Evolutionary conservation across 2,329 filamentous ascomycete genomes (phyloP), one percentile per base, ranked within the genome.

Genomic region (Acephala macrosclerotiorum): DNA sequence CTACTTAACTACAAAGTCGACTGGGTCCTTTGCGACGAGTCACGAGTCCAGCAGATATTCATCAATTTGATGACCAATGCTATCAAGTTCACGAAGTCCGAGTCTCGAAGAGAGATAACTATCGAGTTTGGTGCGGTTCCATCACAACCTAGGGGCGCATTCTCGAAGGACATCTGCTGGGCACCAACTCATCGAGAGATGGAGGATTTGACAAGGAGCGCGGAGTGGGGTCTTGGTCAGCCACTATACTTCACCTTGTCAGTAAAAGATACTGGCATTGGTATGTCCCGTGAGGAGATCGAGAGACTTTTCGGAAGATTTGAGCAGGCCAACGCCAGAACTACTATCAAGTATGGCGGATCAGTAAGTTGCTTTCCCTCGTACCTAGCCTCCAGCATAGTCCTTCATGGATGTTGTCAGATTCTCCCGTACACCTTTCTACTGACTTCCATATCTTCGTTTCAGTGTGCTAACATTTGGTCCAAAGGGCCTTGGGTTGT

Each of bases 51-150:
- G 60, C 92, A 96, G 77, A 90, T 95, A 0, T 82, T 94, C 6
- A 93, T 95, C 75, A 96, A 95, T 71, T 82, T 96, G 2, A 86
- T 92, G 18, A 92, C 91, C 3, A 95, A 95, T 72, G 91, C 91
- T 0, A 89, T 96, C 77, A 95, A 95, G 73, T 96, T 95, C 75
- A 96, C 92, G 0, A 89, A 87, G 49, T 83, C 83, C 0, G 87
- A 89, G 20, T 82, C 82, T 16, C 85, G 81, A 11, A 84, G 89
- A 7, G 85, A 86, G 51, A 83, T 88, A 42, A 79, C 78, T 1
- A 79, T 87, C 0, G 78, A 77, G 40, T 71, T 68, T 33, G 68
- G 68, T 36, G 69, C 66, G 6, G 57, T 64, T 20, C 22, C 26
- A 45, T 62, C 60, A 40, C 61, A 70, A 35, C 73, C 69, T 26